Evolutionary conservation across 1,139 yeast genomes (phyloP), one percentile per base, ranked within the genome.

Genomic region (Debaryomyces singareniensis): DNA sequence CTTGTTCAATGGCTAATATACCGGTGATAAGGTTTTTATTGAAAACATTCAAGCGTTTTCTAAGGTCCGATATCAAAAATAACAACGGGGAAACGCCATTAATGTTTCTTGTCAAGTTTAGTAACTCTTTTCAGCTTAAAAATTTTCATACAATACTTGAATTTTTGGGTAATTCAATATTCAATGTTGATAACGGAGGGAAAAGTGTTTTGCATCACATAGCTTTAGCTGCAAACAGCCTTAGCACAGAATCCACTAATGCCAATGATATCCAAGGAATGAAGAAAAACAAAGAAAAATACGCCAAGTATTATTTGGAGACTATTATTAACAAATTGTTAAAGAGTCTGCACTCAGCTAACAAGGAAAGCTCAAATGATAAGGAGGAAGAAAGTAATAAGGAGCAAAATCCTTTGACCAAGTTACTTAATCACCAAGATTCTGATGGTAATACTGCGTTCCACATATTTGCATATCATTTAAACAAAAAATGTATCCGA

Each of bases 151-250:
- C 71, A 30, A 60, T 93, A 27, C 59, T 93, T 28, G 87, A 85
- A 42, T 53, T 78, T 23, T 58, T 91, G 13, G 79, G 81, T 43
- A 95, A 94, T 7, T 81, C 93, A 5, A 68, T 87, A 16, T 67
- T 83, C 4, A 75, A 78, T 36, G 69, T 78, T 6, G 97, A 89
- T 52, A 61, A 71, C 15, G 71, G 75, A 43, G 75, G 75, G 15
- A 76, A 80, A 41, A 85, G 95, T 0, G 78, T 87, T 2, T 56
- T 89, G 23, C 97, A 91, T 51, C 95, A 86, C 49, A 83, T 87
- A 35, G 85, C 93, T 1, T 57, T 65, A 25, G 21, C 35, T 39
- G 32, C 37, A 35, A 28, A 31, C 36, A 11, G 38, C 40, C 24
- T 22, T 13, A 15, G 24, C 15, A 29, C 29, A 13, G 42, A 32